phyloP scores from a whole-genome alignment of 768 basidiomycete genomes.

The Termitomyces bulborhizus region DNA sequence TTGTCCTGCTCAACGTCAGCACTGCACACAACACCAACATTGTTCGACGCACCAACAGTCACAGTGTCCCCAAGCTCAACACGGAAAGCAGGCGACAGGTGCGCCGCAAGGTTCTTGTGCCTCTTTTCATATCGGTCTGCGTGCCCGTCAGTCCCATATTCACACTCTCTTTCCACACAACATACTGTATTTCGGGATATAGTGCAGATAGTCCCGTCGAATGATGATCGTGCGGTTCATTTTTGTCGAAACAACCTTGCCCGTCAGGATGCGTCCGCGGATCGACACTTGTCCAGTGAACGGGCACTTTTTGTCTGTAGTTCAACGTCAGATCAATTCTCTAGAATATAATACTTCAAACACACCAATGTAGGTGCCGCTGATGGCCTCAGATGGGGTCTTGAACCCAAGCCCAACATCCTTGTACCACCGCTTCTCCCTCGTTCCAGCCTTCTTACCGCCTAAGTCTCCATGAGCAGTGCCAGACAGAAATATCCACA shows the following conservation, averaged over 20 bases:
- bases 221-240: constrained; percentile 99
- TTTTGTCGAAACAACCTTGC: constrained; percentile 97
- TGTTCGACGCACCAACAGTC: constrained; percentile 74
- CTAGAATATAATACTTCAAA: constrained; percentile 10
- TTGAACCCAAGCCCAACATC: constrained; percentile 96
- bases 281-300: constrained; percentile 97
- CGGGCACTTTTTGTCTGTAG: constrained; percentile 97
- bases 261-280: constrained; percentile 97
- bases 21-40: background rate
- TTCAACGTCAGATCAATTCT: constrained; percentile 1
- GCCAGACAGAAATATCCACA: background rate
- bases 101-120: constrained; percentile 97
- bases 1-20: constrained; percentile 56
- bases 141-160: constrained; percentile 2
- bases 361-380: constrained; percentile 93
- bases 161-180: constrained; percentile 10
- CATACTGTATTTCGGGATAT: constrained; percentile 97
- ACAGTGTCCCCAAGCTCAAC: constrained; percentile 91
- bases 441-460: constrained; percentile 89
- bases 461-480: constrained; percentile 32
- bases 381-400: constrained; percentile 93
- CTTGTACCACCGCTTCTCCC: constrained; percentile 98
- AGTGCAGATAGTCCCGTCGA: constrained; percentile 91
- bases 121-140: constrained; percentile 96
- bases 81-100: constrained; percentile 98